Base-by-base conservation (phyloP, 2,329 filamentous ascomycete species). In the Trichoderma citrinoviride region DNA sequence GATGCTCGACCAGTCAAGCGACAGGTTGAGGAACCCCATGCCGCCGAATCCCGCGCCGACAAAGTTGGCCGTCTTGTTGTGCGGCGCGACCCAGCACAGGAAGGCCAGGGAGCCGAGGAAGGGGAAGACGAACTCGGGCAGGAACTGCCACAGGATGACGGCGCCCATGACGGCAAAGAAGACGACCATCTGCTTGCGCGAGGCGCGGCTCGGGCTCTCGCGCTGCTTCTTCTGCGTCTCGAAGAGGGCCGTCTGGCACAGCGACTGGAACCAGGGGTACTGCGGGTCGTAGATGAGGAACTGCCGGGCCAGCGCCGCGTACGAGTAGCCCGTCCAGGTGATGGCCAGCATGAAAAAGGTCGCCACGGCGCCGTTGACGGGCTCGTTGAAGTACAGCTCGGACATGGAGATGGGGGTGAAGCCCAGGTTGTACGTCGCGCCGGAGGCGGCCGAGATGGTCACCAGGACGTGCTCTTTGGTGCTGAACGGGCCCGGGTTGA, bases 51-150 rank as follows among this genome's bases (percentile, higher is more conserved):
- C 85, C 5, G 82, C 81, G 1, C 85, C 85, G 19, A 88, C 75
- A 68, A 87, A 88, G 69, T 87, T 88, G 66, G 84, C 85, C 0
- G 82, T 78, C 2, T 79, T 73, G 68, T 86, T 87, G 17, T 78
- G 78, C 1, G 85, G 85, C 2, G 85, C 85, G 2, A 88, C 84
- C 85, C 85, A 88, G 74, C 86, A 88, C 5, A 88, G 77, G 57
- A 87, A 86, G 2, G 85, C 84, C 7, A 88, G 76, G 0, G 85
- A 87, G 7, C 81, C 83, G 1, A 86, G 77, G 71, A 88, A 83
- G 0, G 85, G 85, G 64, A 87, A 87, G 1, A 83, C 79, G 60
- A 81, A 88, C 70, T 88, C 85, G 0, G 85, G 85, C 0, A 88
- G 73, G 66, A 88, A 87, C 65, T 88, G 85, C 85, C 86, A 88